Conservation (phyloP, 345 rosid genomes). For the Eucalyptus marginata region DNA sequence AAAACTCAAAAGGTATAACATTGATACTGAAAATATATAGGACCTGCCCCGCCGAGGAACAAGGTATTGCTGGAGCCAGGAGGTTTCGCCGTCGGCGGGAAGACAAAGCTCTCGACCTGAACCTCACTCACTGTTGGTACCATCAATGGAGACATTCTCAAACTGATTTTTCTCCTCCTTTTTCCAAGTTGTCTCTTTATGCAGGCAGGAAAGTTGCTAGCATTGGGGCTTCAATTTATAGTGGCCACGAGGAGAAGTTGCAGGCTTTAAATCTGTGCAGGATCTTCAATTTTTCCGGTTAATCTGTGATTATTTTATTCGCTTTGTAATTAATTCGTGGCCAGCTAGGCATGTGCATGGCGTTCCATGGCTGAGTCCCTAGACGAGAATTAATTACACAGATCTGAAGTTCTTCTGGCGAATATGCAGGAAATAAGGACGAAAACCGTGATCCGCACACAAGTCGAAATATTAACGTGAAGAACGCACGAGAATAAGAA, state of each 20-base stretch:
- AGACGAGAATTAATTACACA: too few species aligned
- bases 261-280: neutral
- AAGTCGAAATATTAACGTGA: too few species aligned
- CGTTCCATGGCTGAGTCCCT: too few species aligned
- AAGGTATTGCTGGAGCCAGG: constrained; percentile 40
- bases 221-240: neutral
- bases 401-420: too few species aligned
- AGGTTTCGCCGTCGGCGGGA: constrained; percentile 41
- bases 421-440: too few species aligned
- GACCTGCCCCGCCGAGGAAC: constrained; percentile 78
- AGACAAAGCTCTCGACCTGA: constrained; percentile 27
- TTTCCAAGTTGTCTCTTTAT: neutral
- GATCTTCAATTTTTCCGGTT: neutral
- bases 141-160: neutral
- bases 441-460: too few species aligned
- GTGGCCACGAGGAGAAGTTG: neutral
- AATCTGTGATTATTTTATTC: neutral
- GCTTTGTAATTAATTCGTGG: neutral
- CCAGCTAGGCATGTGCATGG: neutral
- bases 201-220: neutral
- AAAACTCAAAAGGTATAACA: neutral
- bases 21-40: neutral
- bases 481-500: too few species aligned
- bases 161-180: neutral
- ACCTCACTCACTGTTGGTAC: constrained; percentile 19